A percentile compares a stretch with the other conserved stretches of the same genome.
phyloP scores from a whole-genome alignment of 192 early-diverging fungal species.

The Irineochytrium annulatum region DNA sequence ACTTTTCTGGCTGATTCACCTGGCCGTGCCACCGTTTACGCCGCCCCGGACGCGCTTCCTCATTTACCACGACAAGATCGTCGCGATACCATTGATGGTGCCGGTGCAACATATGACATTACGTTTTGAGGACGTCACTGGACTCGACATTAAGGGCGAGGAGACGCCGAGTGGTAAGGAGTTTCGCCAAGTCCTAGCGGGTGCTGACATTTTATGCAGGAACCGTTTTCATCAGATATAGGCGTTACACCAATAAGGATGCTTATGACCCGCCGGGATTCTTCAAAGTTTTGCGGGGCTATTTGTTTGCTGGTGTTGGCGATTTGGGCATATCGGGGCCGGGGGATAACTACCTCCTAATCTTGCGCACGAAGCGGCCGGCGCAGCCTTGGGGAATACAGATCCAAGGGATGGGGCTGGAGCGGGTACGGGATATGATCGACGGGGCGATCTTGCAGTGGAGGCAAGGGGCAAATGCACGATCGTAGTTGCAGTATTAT shows the following conservation, averaged over 20 bases:
- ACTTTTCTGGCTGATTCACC: conserved; percentile 8
- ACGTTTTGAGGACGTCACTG: conserved; percentile 10
- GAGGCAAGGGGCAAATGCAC: too few species aligned
- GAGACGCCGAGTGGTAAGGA: conserved; percentile 19
- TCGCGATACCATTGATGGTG: conserved; percentile 19
- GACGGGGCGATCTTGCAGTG: conserved; percentile 10
- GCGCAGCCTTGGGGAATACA: conserved; percentile 20
- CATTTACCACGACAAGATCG: conserved; percentile 20
- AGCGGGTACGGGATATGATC: conserved; percentile 12
- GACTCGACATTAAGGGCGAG: conserved; percentile 19
- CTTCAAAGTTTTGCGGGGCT: conserved; percentile 17
- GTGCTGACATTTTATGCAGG: too few species aligned
- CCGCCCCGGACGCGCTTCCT: conserved; percentile 13
- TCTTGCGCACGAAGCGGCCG: conserved; percentile 1
- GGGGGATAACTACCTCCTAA: conserved; percentile 16
- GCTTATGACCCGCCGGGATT: not conserved
- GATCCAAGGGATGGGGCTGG: conserved; percentile 19
- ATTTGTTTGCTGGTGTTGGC: conserved; percentile 15
- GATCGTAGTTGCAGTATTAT: too few species aligned
- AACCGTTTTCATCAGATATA: too few species aligned
- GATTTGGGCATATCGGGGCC: conserved; percentile 9
- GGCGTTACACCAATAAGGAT: conserved; percentile 11
- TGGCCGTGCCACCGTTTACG: conserved; percentile 15
- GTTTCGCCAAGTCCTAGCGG: too few species aligned
- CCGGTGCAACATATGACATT: conserved; percentile 17